These are phyloP conservation scores for Syncephalastrum sp. DNA, from an alignment of 371 early-diverging fungal genomes.

Conservation along the genomic window DNA sequence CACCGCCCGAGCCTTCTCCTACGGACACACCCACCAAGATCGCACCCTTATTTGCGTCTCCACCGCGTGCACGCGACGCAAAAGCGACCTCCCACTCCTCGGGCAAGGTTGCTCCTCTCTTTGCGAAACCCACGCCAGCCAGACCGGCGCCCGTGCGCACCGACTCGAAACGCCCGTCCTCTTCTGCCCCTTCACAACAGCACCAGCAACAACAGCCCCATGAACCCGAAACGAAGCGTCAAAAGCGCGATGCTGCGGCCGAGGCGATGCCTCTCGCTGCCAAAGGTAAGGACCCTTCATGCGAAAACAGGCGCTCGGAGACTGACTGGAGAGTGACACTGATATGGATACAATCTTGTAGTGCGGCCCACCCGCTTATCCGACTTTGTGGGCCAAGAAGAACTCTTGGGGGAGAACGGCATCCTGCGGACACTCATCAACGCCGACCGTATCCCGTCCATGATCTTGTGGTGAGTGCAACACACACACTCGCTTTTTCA, in stretches of 20 bases:
- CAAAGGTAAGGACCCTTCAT: conserved; percentile 19
- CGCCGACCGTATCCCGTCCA: conserved; percentile 65
- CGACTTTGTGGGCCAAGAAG: conserved; percentile 75
- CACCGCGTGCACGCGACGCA: too few relatives aligned
- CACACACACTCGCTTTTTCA: neutral
- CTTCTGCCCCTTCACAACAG: conserved; percentile 1
- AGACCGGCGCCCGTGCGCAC: neutral
- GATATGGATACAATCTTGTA: neutral
- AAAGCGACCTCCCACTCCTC: neutral
- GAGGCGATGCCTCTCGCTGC: conserved; percentile 52
- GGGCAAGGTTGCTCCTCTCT: neutral
- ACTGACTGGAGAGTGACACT: too few relatives aligned
- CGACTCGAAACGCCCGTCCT: neutral
- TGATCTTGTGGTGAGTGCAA: conserved; percentile 46
- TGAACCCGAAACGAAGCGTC: conserved; percentile 9
- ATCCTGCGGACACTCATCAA: conserved; percentile 64
- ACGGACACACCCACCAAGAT: neutral
- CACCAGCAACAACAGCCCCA: neutral
- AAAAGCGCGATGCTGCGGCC: conserved; percentile 10
- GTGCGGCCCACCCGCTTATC: conserved; percentile 67
- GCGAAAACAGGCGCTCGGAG: too few relatives aligned
- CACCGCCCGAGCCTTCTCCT: neutral
- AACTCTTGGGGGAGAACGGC: conserved; percentile 64
- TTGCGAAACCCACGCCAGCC: neutral
- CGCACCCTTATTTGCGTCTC: conserved; percentile 4